Percentiles rank a stretch among this genome's conserved stretches.
Evolutionary conservation across 768 basidiomycete species (phyloP).

Genomic region (Coprinellus micaceus): DNA sequence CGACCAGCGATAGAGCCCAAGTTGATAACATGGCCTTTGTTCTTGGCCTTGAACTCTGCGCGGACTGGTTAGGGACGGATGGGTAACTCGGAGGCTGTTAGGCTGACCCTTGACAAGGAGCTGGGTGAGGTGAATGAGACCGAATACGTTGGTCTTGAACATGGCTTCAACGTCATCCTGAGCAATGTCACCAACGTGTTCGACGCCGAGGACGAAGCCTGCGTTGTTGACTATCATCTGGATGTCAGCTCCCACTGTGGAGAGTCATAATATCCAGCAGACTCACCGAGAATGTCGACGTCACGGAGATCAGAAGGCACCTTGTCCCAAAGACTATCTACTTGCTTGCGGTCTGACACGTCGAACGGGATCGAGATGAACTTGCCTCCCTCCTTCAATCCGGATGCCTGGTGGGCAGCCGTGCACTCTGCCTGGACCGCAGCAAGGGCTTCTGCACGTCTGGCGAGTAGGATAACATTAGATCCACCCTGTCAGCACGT

Average conservation of each 20-base stretch:
- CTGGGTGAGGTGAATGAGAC: conserved; percentile 81
- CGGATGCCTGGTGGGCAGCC: conserved; percentile 69
- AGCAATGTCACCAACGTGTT: conserved; percentile 79
- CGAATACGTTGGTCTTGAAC: conserved; percentile 80
- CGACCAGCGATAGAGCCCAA: conserved; percentile 89
- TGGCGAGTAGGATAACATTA: conserved; percentile 82
- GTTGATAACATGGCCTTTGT: conserved; percentile 89
- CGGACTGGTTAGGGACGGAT: neutral
- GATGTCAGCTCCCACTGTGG: neutral
- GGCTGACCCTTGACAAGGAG: conserved; percentile 54
- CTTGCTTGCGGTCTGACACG: conserved; percentile 71
- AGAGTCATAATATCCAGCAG: neutral
- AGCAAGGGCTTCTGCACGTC: conserved; percentile 69
- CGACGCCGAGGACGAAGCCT: conserved; percentile 86
- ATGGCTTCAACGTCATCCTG: conserved; percentile 78
- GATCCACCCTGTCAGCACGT: conserved; percentile 61
- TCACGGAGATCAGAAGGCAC: conserved; percentile 66
- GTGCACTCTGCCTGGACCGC: conserved; percentile 64
- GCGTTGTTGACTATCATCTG: conserved; percentile 56
- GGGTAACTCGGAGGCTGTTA: neutral
- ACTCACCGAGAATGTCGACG: conserved; percentile 80
- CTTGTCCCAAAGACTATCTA: conserved; percentile 66
- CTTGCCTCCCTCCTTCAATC: conserved; percentile 71
- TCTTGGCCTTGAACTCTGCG: conserved; percentile 72
- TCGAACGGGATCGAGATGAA: conserved; percentile 73